Evolutionary conservation across 371 early-diverging fungal species (phyloP), one percentile per base, ranked within the genome.

Genomic region (Mortierella sp.): DNA sequence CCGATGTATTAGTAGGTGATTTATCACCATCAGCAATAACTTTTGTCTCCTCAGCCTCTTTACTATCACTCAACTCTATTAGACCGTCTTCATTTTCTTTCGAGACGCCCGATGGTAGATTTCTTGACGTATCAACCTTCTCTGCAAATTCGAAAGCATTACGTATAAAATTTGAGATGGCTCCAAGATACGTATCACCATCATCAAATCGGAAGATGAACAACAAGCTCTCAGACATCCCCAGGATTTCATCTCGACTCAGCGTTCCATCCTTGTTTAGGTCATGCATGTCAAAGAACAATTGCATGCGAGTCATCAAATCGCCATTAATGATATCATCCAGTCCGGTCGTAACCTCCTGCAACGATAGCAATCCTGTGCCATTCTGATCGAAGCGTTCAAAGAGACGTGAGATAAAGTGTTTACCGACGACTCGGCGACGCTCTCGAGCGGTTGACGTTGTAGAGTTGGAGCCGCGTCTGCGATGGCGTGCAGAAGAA

Each of bases 281-380:
- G 73, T 97, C 96, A 72, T 97, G 97, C 68, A 96, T 81, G 14
- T 91, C 87, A 75, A 97, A 97, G 71, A 98, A 95, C 28, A 94
- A 77, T 45, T 93, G 89, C 79, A 97, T 93, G 49, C 94, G 91
- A 1, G 89, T 87, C 84, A 95, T 92, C 75, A 95, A 81, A 66
- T 96, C 96, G 0, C 93, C 90, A 78, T 94, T 93, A 61, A 94
- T 88, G 35, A 98, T 88, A 40, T 91, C 84, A 11, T 93, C 93
- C 37, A 97, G 78, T 10, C 95, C 97, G 22, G 85, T 83, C 28
- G 97, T 93, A n/a, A 91, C 87, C 64, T 97, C 95, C 85, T 95
- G 89, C 39, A 97, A 88, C 30, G 90, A 89, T 9, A 97, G 75
- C 32, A 85, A 77, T 3, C 91, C 91, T 58, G 89, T 87, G n/a